These are phyloP conservation scores for Kodamaea jinghongensis DNA, from an alignment of 805 yeast genomes.

Conservation along the genomic window DNA sequence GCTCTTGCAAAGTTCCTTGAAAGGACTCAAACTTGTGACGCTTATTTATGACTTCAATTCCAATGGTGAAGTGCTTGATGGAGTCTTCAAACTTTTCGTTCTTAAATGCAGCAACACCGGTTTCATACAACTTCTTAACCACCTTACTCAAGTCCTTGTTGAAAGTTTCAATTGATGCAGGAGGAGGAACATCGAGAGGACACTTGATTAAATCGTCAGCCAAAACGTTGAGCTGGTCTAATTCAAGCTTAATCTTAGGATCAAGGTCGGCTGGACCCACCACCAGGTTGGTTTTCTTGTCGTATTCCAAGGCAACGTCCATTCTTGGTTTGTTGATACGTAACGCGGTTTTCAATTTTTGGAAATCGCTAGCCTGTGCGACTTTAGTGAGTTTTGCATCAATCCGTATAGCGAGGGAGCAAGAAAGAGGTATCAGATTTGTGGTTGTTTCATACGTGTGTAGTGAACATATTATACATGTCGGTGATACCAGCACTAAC, in stretches of 20 bases:
- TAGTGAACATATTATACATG: too few species aligned
- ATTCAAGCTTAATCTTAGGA: constrained; percentile 38
- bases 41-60: constrained; percentile 63
- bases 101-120: constrained; percentile 59
- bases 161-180: constrained; percentile 54
- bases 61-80: constrained; percentile 59
- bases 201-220: constrained; percentile 36
- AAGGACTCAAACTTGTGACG: constrained; percentile 74
- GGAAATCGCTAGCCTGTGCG: too few species aligned
- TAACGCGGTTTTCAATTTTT: constrained; percentile 2
- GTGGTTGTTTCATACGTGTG: too few species aligned
- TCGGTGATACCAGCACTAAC: too few species aligned
- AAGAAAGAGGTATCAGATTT: too few species aligned
- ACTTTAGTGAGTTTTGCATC: too few species aligned
- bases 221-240: constrained; percentile 40
- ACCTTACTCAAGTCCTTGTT: constrained; percentile 54
- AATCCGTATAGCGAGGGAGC: too few species aligned
- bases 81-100: constrained; percentile 56
- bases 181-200: constrained; percentile 51
- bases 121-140: constrained; percentile 62
- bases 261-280: constrained; percentile 17
- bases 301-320: constrained; percentile 25
- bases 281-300: constrained; percentile 27
- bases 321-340: constrained; percentile 11
- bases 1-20: constrained; percentile 67